Evolutionary conservation across 192 early-diverging fungal genomes (phyloP).

Genomic region (Coemansia sp.): DNA sequence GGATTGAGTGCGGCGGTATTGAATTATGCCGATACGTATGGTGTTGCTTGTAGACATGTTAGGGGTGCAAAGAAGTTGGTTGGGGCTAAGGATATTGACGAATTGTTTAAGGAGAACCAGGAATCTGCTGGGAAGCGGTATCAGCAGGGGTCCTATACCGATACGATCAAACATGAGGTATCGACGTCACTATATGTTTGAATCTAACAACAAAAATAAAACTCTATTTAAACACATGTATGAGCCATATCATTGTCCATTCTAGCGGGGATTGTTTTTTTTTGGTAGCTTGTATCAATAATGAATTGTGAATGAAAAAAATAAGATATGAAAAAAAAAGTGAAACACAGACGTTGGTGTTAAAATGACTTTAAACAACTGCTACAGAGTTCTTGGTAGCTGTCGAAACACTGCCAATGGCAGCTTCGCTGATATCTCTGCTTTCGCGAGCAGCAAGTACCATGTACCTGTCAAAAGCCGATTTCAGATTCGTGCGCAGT

Average conservation of each 20-base stretch:
- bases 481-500: slow-evolving; percentile 19
- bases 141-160: neutral
- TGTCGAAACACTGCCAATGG: neutral
- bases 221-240: neutral
- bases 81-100: slow-evolving; percentile 6
- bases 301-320: no score
- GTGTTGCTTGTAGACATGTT: slow-evolving; percentile 32
- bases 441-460: slow-evolving; percentile 43
- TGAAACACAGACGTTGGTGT: neutral
- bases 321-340: neutral
- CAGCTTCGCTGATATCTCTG: slow-evolving; percentile 19
- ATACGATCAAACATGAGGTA: slow-evolving; percentile 18
- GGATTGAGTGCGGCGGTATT: slow-evolving; percentile 41
- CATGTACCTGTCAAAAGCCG: slow-evolving; percentile 37
- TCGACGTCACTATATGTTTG: slow-evolving; percentile 35
- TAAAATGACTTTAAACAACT: neutral
- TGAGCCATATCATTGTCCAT: no score
- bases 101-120: slow-evolving; percentile 19
- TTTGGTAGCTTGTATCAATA: no score
- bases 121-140: neutral
- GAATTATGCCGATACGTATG: slow-evolving; percentile 34
- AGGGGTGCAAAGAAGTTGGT: slow-evolving; percentile 6
- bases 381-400: neutral
- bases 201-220: slow-evolving; percentile 5
- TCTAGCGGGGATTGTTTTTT: no score